A percentile compares a stretch with the other conserved stretches of the same genome.
phyloP scores from a whole-genome alignment of 1,284 basidiomycete species.

The Naganishia liquefaciens region DNA sequence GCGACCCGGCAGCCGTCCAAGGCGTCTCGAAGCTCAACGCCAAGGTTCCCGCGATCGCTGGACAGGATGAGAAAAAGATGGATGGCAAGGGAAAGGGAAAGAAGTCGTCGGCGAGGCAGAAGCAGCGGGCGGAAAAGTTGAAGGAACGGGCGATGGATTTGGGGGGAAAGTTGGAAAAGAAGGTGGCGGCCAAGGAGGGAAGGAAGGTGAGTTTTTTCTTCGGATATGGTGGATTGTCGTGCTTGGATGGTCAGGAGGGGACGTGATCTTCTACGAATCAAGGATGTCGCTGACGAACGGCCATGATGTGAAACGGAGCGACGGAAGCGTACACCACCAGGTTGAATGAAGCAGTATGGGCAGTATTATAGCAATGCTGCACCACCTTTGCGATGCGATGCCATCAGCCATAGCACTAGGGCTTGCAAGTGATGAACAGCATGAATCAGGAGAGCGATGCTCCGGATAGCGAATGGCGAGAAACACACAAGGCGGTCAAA shows the following conservation, averaged over 20 bases:
- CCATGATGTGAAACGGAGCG: no score
- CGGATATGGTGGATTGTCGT: background rate
- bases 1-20: constrained; percentile 25
- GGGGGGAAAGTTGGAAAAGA: constrained; percentile 22
- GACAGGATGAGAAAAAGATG: background rate
- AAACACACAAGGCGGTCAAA: no score
- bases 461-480: no score
- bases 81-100: constrained; percentile 16
- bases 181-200: constrained; percentile 28
- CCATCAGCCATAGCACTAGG: no score
- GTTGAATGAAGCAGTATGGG: no score
- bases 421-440: no score
- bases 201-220: constrained; percentile 26
- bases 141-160: constrained; percentile 29
- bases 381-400: no score
- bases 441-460: no score
- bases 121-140: constrained; percentile 25
- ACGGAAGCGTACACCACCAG: no score
- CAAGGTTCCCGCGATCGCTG: constrained; percentile 7
- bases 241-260: background rate
- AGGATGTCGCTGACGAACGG: no score
- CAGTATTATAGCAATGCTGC: no score
- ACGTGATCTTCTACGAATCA: background rate
- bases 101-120: constrained; percentile 11
- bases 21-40: constrained; percentile 24